Percentiles rank a stretch among this genome's conserved stretches.
phyloP scores from a whole-genome alignment of 2,329 filamentous ascomycete genomes.

The Chaetomiaceae sp. region DNA sequence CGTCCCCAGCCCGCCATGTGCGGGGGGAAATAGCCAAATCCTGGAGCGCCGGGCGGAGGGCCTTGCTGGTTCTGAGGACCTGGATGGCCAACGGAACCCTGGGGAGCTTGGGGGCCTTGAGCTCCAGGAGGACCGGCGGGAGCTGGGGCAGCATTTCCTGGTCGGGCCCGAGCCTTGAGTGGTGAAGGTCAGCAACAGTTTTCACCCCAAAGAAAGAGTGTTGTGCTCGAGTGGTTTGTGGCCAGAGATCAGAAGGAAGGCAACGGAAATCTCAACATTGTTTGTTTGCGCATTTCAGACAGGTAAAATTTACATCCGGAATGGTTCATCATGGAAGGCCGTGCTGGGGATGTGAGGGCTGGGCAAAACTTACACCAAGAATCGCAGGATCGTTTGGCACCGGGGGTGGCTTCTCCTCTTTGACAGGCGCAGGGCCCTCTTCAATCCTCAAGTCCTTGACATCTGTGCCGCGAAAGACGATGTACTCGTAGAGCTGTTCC shows the following conservation, averaged over 20 bases:
- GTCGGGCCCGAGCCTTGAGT: slow-evolving; percentile 37
- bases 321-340: slow-evolving; percentile 75
- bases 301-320: slow-evolving; percentile 86
- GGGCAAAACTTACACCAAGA: slow-evolving; percentile 75
- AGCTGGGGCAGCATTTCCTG: slow-evolving; percentile 33
- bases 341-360: slow-evolving; percentile 30
- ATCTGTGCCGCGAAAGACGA: slow-evolving; percentile 96
- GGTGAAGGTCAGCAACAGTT: slow-evolving; percentile 19
- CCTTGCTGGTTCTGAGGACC: slow-evolving; percentile 22
- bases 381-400: slow-evolving; percentile 95
- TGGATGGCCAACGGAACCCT: slow-evolving; percentile 14
- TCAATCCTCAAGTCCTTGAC: slow-evolving; percentile 97
- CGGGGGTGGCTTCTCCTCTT: slow-evolving; percentile 69
- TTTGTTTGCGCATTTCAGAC: slow-evolving; percentile 89
- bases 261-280: slow-evolving; percentile 99
- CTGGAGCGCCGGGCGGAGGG: slow-evolving; percentile 28
- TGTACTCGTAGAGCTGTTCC: slow-evolving; percentile 93
- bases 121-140: slow-evolving; percentile 31
- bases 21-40: slow-evolving; percentile 31
- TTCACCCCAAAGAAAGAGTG: slow-evolving; percentile 27
- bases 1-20: slow-evolving; percentile 32
- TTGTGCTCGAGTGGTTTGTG: slow-evolving; percentile 21
- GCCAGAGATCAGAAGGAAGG: slow-evolving; percentile 90
- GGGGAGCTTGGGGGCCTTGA: slow-evolving; percentile 21
- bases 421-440: slow-evolving; percentile 66